Base-by-base conservation (phyloP, 2,329 filamentous ascomycete genomes). In the Hirsutella thompsonii region DNA sequence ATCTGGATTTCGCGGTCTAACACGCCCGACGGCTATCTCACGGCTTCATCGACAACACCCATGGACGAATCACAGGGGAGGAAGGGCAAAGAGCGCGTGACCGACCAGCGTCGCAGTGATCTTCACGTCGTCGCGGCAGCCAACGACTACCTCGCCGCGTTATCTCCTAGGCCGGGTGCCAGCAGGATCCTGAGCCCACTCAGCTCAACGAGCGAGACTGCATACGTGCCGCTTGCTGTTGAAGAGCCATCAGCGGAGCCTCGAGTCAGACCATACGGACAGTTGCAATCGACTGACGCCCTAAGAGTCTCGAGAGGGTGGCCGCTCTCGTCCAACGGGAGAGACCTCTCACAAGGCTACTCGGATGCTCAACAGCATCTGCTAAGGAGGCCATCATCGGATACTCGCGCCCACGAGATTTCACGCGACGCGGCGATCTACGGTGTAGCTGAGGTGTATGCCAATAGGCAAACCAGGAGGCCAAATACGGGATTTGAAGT, bases 1-100 rank as follows among this genome's bases (percentile, higher is more conserved):
- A 88, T 95, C 39, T 87, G 83, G 80, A 76, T 83, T 38, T 80
- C 77, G 20, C 64, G 67, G 39, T 67, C 69, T 36, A 60, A 63
- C 9, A 67, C 66, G 10, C 64, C 67, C 2, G 50, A 47, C 5
- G 38, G 39, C 32, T 55, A 49, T 28, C 51, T 51, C 10, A 30
- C 41, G 8, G 42, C 47, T 26, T 52, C 55, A 5, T 48, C 48
- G n/a, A 43, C 50, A 8, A 57, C 52, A 6, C 46, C 54, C 8
- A 43, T 52, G 5, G 49, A 43, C 9, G 42, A 49, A 13, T 28
- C 38, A 2, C 39, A 38, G 5, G 44, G 42, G 26, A 44, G 37
- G 16, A 52, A 53, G 39, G 48, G 48, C 26, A 52, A 56, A 35
- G 47, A 42, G 13, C 49, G 42, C 32, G 44, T 46, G 42, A 34